Evolutionary conservation across 1,284 basidiomycete genomes (phyloP).

Genomic region (Ganoderma lingzhi): DNA sequence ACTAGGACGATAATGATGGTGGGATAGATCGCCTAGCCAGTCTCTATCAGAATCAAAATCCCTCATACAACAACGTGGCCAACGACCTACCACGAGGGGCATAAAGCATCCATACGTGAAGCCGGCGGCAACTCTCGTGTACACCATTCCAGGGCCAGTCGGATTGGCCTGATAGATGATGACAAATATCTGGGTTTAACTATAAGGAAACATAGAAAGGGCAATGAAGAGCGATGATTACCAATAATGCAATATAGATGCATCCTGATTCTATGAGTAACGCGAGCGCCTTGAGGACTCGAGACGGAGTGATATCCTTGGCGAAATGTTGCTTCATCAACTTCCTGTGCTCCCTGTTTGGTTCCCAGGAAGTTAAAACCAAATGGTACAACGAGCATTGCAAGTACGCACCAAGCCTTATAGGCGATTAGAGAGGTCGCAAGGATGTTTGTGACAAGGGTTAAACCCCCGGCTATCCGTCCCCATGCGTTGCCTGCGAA

Average conservation of each 20-base stretch:
- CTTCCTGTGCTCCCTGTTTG: background rate
- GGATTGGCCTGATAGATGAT: background rate
- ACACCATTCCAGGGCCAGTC: background rate
- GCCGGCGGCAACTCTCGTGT: background rate
- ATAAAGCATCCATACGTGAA: background rate
- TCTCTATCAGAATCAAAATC: background rate
- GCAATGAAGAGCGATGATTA: background rate
- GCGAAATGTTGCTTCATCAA: background rate
- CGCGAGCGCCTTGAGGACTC: background rate
- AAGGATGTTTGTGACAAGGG: background rate
- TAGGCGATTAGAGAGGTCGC: no score
- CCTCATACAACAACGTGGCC: background rate
- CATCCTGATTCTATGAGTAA: background rate
- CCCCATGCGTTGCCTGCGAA: background rate
- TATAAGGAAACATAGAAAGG: background rate
- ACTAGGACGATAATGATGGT: constrained; percentile 2
- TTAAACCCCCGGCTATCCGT: background rate
- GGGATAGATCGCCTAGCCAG: background rate
- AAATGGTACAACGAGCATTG: background rate
- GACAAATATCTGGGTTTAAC: background rate
- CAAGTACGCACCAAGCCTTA: constrained; percentile 10
- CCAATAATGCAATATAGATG: background rate
- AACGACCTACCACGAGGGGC: background rate
- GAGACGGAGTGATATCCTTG: background rate
- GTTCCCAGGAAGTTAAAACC: background rate